phyloP scores from a whole-genome alignment of 208 protist genomes.

The Crithidia brevicula region DNA sequence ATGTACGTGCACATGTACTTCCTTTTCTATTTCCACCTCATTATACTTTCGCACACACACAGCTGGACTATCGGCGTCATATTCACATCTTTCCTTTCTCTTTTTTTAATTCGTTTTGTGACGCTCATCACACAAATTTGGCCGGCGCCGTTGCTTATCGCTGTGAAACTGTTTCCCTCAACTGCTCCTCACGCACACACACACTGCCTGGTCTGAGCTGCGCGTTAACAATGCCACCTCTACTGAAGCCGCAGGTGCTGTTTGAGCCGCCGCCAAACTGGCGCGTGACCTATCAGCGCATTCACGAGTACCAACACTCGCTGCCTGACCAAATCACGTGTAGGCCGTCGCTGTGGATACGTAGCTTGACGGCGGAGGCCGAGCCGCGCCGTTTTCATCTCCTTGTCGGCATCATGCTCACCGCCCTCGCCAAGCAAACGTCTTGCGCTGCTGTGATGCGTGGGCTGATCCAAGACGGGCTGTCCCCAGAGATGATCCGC shows the following conservation, averaged over 20 bases:
- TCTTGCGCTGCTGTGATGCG: slow-evolving; percentile 83
- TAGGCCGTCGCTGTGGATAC: slow-evolving; percentile 71
- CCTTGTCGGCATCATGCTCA: slow-evolving; percentile 90
- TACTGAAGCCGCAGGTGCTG: background rate
- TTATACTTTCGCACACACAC: background rate
- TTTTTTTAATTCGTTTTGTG: background rate
- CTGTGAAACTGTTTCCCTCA: no score
- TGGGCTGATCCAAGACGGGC: slow-evolving; percentile 30
- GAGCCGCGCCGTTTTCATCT: slow-evolving; percentile 80
- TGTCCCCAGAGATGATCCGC: slow-evolving; percentile 39
- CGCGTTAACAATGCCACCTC: background rate
- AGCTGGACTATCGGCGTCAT: background rate
- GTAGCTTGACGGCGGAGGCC: slow-evolving; percentile 38
- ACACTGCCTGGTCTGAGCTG: no score
- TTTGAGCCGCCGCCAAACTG: slow-evolving; percentile 61
- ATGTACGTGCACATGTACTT: no score
- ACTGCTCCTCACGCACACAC: no score
- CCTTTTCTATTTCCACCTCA: background rate
- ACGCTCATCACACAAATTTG: no score
- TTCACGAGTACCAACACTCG: slow-evolving; percentile 53
- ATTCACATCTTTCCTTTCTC: background rate
- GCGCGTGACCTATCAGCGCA: slow-evolving; percentile 46
- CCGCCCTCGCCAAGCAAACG: slow-evolving; percentile 85
- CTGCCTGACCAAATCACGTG: slow-evolving; percentile 79
- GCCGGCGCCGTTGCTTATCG: no score